Base-by-base conservation (phyloP, 1,284 basidiomycete genomes). In the Rhodotorula sp. region DNA sequence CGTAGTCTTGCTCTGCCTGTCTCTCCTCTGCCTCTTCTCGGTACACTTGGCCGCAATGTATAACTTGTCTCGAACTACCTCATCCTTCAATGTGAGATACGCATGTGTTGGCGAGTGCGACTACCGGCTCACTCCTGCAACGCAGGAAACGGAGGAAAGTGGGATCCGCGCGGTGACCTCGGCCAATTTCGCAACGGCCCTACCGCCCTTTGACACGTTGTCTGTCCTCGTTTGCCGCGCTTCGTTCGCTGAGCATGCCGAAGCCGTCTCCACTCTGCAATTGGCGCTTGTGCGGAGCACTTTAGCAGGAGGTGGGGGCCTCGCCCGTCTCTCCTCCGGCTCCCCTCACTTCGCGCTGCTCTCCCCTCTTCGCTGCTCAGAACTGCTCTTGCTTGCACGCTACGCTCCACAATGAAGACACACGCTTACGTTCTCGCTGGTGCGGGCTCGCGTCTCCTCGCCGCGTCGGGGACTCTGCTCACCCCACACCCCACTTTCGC, bases 401-500 rank as follows among this genome's bases (percentile, higher is more conserved):
- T n/a, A 12, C 41, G 27, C 14, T 17, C 23, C 16, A 10, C 8
- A n/a, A 64, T 42, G 45, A 41, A 46, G 27, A 69, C 67, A 0
- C 54, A 65, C 45, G 67, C 67, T 16, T 69, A 69, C 58, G 67
- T 69, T 3, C 58, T 69, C 34, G 45, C 63, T 9, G 67, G 67
- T 69, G 53, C 64, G 62, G n/a, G 27, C 23, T 21, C 41, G n/a
- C 25, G 4, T 12, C 8, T 9, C 23, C 59, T 27, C n/a, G 23
- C 45, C 23, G 21, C 34, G 8, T 13, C 41, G 1, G 53, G 19
- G 54, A n/a, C 19, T 41, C 25, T 25, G 7, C 23, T 27, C 21
- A 23, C 2, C 13, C 41, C 41, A 17, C 42, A 13, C 48, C 21
- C 27, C 41, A 21, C 27, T 34, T 49, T 34, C 53, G 42, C 46